Percentiles rank a stretch among this genome's conserved stretches.
Evolutionary conservation across 2,329 filamentous ascomycete genomes (phyloP).

Genomic region (Polytolypa hystricis): DNA sequence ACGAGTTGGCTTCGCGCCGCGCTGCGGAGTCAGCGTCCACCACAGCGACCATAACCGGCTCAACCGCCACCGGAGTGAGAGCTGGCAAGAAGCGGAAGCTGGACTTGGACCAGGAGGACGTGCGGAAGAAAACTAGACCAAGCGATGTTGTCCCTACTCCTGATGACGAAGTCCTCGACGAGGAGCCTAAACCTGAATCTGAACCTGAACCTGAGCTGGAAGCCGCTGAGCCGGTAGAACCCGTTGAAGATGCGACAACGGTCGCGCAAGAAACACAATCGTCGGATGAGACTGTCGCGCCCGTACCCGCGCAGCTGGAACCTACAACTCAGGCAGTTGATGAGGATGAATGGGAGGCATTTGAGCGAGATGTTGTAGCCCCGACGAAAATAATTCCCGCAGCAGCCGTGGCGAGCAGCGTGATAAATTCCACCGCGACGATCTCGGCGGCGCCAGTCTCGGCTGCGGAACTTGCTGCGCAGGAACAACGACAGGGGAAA

Average conservation of each 20-base stretch:
- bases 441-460: constrained; percentile 61
- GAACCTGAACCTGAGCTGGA: constrained; percentile 17
- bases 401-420: constrained; percentile 20
- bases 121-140: constrained; percentile 35
- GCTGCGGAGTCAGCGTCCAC: constrained; percentile 53
- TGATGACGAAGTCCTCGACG: constrained; percentile 18
- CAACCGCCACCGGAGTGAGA: constrained; percentile 20
- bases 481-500: constrained; percentile 38
- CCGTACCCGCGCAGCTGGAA: constrained; percentile 1
- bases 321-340: constrained; percentile 36
- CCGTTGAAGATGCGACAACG: constrained; percentile 6
- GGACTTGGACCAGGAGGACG: constrained; percentile 28
- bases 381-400: constrained; percentile 24
- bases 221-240: constrained; percentile 11
- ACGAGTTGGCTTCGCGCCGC: constrained; percentile 62
- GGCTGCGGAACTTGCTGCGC: constrained; percentile 49
- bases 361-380: constrained; percentile 67
- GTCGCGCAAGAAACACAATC: neutral
- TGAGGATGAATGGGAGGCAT: constrained; percentile 77
- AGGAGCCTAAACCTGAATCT: constrained; percentile 13
- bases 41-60: no score
- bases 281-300: no score
- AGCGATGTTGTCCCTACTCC: constrained; percentile 22
- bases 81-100: constrained; percentile 46
- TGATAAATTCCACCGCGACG: constrained; percentile 38